Percentiles rank a stretch among this genome's conserved stretches.
phyloP scores from a whole-genome alignment of 768 basidiomycete genomes.

The Astraeus odoratus region DNA sequence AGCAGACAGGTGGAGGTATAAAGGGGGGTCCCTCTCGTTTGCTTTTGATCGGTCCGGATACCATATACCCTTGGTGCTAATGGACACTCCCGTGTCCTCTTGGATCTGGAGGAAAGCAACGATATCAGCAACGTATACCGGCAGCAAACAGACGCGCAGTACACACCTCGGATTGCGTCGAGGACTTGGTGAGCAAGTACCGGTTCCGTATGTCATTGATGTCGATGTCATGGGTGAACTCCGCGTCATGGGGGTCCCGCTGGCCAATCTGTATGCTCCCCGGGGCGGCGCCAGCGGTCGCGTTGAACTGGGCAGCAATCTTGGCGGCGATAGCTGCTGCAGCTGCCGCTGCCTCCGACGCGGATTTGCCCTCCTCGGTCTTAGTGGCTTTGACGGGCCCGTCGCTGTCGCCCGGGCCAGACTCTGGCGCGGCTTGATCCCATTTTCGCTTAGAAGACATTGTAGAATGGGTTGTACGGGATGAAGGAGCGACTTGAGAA shows the following conservation, averaged over 20 bases:
- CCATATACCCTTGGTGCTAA: slow-evolving; percentile 93
- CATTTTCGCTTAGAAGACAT: slow-evolving; percentile 80
- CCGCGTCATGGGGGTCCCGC: slow-evolving; percentile 68
- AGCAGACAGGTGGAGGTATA: slow-evolving; percentile 92
- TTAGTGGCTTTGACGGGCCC: slow-evolving; percentile 40
- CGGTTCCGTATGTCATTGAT: slow-evolving; percentile 95
- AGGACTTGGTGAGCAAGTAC: slow-evolving; percentile 88
- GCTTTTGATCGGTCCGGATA: slow-evolving; percentile 90
- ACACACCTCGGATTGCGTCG: slow-evolving; percentile 85
- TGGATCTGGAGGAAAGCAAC: slow-evolving; percentile 53
- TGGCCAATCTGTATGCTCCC: slow-evolving; percentile 37
- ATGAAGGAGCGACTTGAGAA: slow-evolving; percentile 2
- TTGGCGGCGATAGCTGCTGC: slow-evolving; percentile 90
- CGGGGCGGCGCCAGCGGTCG: slow-evolving; percentile 31
- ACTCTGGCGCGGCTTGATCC: slow-evolving; percentile 58
- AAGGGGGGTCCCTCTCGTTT: slow-evolving; percentile 85
- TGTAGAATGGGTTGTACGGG: not conserved
- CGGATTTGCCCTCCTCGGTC: slow-evolving; percentile 43
- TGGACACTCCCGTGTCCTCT: slow-evolving; percentile 86
- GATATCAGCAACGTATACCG: slow-evolving; percentile 1
- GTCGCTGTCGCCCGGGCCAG: slow-evolving; percentile 33
- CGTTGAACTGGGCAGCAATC: slow-evolving; percentile 83
- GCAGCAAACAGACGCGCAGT: not conserved
- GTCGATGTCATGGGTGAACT: slow-evolving; percentile 87
- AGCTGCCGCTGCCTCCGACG: slow-evolving; percentile 57